phyloP scores from a whole-genome alignment of 1,284 basidiomycete genomes.

The Salmacisia buchloeana region DNA sequence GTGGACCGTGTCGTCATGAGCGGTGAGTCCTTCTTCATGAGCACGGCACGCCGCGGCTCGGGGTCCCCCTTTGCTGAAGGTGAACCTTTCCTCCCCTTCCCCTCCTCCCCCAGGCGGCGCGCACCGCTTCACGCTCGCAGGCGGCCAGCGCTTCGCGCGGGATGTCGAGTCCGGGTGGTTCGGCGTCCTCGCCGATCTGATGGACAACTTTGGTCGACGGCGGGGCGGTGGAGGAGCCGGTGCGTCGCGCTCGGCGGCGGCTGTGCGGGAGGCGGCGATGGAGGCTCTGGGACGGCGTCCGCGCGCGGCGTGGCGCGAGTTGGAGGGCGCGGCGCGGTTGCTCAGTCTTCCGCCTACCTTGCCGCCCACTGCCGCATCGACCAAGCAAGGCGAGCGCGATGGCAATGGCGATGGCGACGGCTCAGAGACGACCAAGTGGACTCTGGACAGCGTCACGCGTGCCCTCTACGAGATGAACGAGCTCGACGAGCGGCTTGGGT shows the following conservation, averaged over 20 bases:
- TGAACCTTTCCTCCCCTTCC: neutral
- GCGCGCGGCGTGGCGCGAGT: conserved; percentile 26
- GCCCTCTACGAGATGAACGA: conserved; percentile 17
- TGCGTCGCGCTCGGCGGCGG: neutral
- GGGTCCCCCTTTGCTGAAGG: neutral
- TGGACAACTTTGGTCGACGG: neutral
- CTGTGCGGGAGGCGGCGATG: neutral
- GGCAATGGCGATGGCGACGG: neutral
- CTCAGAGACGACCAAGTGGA: conserved; percentile 1
- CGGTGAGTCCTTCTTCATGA: conserved; percentile 15
- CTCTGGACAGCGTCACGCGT: conserved; percentile 19
- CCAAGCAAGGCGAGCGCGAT: no score
- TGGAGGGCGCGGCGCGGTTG: conserved; percentile 23
- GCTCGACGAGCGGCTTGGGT: neutral
- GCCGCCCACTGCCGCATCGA: no score
- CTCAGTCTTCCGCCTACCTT: conserved; percentile 12
- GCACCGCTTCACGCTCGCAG: conserved; percentile 11
- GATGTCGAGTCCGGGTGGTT: conserved; percentile 40
- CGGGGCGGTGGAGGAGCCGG: neutral
- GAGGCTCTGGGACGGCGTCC: conserved; percentile 30
- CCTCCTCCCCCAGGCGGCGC: neutral
- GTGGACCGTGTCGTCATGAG: conserved; percentile 43
- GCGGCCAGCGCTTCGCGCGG: conserved; percentile 19
- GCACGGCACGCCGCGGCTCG: conserved; percentile 5
- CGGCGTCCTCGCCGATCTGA: conserved; percentile 24